These are phyloP conservation scores for Ceratonia siliqua DNA, from an alignment of 306 rosid genomes.

Conservation along the genomic window DNA sequence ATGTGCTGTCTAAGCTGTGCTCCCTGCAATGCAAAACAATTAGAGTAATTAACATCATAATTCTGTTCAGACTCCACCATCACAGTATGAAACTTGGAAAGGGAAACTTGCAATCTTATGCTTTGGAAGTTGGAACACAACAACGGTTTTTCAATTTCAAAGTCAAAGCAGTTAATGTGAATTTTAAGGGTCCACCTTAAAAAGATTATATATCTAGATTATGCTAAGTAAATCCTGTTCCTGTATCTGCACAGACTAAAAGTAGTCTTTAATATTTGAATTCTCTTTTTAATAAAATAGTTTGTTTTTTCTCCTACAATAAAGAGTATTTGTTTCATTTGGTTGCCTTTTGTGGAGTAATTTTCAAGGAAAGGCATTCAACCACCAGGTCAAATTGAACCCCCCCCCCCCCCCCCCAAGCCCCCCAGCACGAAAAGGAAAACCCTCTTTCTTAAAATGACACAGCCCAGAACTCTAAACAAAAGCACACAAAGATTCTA, in stretches of 20 bases:
- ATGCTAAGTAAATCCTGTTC: conserved; percentile 12
- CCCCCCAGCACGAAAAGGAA: conserved; percentile 1
- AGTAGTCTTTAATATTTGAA: neutral
- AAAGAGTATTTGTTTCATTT: neutral
- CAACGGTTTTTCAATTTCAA: conserved; percentile 10
- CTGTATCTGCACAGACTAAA: conserved; percentile 5
- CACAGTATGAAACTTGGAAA: conserved; percentile 7
- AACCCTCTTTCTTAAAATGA: neutral
- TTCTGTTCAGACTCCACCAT: neutral
- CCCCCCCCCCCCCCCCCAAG: neutral
- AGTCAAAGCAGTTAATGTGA: conserved; percentile 22
- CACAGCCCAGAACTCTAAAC: neutral
- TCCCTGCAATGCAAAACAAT: conserved; percentile 61
- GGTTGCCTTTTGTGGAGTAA: neutral
- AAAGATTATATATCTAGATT: neutral
- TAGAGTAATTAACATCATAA: neutral
- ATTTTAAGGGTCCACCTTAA: neutral
- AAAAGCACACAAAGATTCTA: neutral
- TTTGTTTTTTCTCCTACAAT: neutral
- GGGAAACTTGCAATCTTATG: neutral
- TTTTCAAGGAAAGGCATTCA: neutral
- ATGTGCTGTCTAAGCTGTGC: conserved; percentile 97
- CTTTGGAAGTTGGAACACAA: neutral
- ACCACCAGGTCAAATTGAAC: neutral
- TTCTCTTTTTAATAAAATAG: neutral